Conservation (phyloP, 495 filamentous ascomycete species). For the Gamarada debralockiae region DNA sequence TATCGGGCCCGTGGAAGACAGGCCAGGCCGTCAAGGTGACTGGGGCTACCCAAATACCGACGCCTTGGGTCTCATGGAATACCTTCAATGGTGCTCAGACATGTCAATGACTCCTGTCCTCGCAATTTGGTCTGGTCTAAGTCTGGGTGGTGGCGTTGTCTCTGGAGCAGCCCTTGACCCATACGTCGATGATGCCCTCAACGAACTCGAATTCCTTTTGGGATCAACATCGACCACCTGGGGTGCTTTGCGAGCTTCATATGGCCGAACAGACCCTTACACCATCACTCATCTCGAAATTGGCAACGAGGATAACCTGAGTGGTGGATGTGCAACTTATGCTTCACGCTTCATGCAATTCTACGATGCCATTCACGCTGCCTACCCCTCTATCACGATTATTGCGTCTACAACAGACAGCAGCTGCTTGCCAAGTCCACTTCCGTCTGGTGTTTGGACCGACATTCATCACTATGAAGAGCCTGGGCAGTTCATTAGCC, state of each 20-base stretch:
- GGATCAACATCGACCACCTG: constrained; percentile 3
- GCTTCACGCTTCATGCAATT: constrained; percentile 42
- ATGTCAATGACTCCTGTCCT: constrained; percentile 46
- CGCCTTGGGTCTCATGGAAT: constrained; percentile 45
- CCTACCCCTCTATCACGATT: constrained; percentile 43
- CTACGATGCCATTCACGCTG: constrained; percentile 44
- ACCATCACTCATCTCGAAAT: constrained; percentile 9
- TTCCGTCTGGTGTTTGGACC: constrained; percentile 13
- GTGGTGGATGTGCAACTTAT: constrained; percentile 32
- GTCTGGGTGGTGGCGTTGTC: constrained; percentile 34
- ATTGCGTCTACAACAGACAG: constrained; percentile 33
- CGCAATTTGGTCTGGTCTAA: constrained; percentile 48
- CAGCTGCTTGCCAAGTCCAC: constrained; percentile 1
- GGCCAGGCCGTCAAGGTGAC: constrained; percentile 42
- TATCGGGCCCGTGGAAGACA: constrained; percentile 45
- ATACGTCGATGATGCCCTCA: constrained; percentile 24
- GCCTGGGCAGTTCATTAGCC: constrained; percentile 40
- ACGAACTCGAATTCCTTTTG: constrained; percentile 22
- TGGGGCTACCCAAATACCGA: constrained; percentile 53
- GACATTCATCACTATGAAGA: constrained; percentile 44
- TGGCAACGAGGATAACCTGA: constrained; percentile 54
- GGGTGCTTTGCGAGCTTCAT: constrained; percentile 10
- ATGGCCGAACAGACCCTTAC: constrained; percentile 10
- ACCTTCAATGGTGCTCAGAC: constrained; percentile 52
- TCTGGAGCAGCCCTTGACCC: constrained; percentile 18